phyloP scores from a whole-genome alignment of 495 filamentous ascomycete species.

The Glutinoglossum americanum region DNA sequence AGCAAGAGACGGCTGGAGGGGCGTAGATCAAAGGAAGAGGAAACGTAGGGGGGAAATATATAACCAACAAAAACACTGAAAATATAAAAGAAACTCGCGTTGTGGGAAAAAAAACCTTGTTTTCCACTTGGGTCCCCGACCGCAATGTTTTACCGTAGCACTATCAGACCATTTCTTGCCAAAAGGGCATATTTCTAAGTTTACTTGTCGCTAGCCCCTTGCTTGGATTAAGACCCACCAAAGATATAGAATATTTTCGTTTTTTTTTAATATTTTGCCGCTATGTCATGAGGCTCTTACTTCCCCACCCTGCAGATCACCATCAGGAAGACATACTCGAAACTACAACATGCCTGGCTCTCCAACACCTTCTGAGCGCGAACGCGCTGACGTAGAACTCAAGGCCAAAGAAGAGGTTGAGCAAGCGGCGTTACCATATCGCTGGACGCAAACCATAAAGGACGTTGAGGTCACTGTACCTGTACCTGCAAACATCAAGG shows the following conservation, averaged over 20 bases:
- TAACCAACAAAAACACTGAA: neutral
- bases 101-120: no score
- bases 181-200: no score
- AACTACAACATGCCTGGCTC: neutral
- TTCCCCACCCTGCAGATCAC: no score
- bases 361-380: slow-evolving; percentile 3
- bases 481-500: slow-evolving; percentile 61
- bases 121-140: no score
- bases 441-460: slow-evolving; percentile 89
- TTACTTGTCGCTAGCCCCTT: no score
- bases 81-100: no score
- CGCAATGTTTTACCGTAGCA: no score
- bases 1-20: neutral
- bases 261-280: no score
- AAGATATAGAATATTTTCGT: no score
- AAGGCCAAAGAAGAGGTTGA: slow-evolving; percentile 64
- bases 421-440: slow-evolving; percentile 84
- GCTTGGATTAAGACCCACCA: no score
- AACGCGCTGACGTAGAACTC: slow-evolving; percentile 34
- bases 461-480: slow-evolving; percentile 66
- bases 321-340: neutral
- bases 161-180: no score
- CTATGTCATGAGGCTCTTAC: no score
- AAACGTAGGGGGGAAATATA: neutral
- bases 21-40: neutral